Conservation (phyloP, 176 grass and related monocot species). For the Urochloa ruziziensis region DNA sequence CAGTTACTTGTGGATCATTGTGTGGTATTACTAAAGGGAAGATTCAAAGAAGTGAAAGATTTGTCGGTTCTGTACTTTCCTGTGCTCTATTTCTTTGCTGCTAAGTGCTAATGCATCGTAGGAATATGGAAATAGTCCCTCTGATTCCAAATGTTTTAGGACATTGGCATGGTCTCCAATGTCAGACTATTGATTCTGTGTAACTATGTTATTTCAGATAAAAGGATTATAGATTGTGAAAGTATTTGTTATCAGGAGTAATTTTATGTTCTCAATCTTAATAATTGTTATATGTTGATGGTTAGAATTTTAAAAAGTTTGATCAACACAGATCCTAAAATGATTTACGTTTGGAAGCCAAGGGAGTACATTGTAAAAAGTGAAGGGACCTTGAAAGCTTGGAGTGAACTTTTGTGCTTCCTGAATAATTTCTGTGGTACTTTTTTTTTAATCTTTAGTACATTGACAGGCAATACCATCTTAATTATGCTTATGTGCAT, state of each 20-base stretch:
- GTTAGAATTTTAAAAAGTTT: not conserved
- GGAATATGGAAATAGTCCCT: not conserved
- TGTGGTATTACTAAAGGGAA: slow-evolving; percentile 1
- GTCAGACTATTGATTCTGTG: not conserved
- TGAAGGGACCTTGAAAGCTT: not conserved
- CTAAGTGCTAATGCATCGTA: not conserved
- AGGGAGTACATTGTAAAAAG: not conserved
- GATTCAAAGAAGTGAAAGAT: not conserved
- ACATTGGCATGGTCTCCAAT: not conserved
- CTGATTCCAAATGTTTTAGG: slow-evolving; percentile 3
- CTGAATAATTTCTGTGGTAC: not conserved
- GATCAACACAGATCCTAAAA: not conserved
- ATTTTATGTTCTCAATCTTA: not conserved
- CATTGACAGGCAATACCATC: not conserved
- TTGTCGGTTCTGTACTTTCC: not conserved
- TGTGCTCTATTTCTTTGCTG: not conserved
- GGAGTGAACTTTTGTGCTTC: not conserved
- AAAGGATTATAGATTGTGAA: not conserved
- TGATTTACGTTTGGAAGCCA: not conserved
- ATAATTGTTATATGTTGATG: not conserved
- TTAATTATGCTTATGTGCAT: slow-evolving; percentile 10
- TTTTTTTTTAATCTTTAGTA: not conserved
- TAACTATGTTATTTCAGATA: not conserved
- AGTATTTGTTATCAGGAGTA: not conserved
- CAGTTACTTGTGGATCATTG: not conserved